Percentiles rank a stretch among this genome's conserved stretches.
These are phyloP conservation scores for Sanghuangporus weigelae DNA, from an alignment of 1,284 basidiomycete genomes.

Conservation along the genomic window DNA sequence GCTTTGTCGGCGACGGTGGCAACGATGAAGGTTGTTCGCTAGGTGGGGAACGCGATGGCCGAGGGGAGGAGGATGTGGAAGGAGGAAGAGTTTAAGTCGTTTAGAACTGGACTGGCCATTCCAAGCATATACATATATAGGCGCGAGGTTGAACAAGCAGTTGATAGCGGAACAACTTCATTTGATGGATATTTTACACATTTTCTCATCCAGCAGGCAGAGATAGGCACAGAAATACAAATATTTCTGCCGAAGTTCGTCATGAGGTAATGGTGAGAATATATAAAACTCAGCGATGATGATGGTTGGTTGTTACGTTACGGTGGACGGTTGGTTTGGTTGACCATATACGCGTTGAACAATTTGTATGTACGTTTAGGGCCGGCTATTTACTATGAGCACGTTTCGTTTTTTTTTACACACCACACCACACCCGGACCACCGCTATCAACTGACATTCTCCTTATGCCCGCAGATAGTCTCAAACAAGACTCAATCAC, in stretches of 20 bases:
- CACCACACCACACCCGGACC: neutral
- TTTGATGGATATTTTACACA: neutral
- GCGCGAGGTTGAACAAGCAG: neutral
- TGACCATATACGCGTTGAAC: neutral
- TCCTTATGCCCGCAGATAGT: neutral
- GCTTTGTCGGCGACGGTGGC: neutral
- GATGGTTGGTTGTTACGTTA: neutral
- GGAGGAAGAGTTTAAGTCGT: conserved; percentile 1
- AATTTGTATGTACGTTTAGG: neutral
- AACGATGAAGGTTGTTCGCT: neutral
- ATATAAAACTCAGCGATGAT: no score
- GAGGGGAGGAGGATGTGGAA: neutral
- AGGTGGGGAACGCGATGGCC: neutral
- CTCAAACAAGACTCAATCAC: neutral
- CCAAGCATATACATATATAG: neutral
- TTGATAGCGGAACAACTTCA: neutral
- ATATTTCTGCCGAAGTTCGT: neutral
- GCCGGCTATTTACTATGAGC: neutral
- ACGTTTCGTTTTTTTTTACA: neutral
- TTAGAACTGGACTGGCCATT: neutral
- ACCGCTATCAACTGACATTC: neutral
- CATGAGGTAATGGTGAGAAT: neutral
- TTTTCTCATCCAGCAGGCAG: neutral
- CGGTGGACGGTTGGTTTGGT: neutral
- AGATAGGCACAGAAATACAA: neutral